Evolutionary conservation across 2,329 filamentous ascomycete genomes (phyloP), one percentile per base, ranked within the genome.

Genomic region (Ceratocystis ficicola): DNA sequence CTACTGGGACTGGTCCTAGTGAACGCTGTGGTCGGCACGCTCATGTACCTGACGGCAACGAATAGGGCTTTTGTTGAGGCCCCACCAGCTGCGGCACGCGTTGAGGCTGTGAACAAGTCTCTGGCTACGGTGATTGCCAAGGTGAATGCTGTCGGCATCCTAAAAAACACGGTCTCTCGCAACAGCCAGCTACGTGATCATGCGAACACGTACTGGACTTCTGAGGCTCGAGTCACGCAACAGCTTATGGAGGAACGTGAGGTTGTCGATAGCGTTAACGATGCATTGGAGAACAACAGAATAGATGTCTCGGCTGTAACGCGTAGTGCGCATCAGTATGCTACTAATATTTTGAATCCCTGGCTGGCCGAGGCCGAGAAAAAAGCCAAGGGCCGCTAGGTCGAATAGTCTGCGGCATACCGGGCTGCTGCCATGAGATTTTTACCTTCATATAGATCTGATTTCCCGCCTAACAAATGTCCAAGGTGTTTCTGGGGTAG

Each of bases 161-260:
- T 95, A 59, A 84, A 87, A 73, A 96, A 96, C 77, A 89, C 90
- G 2, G 82, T 89, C 17, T 79, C 87, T 66, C 78, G 92, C 65
- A 89, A 96, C 75, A 80, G 83, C 69, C 82, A 81, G 55, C 76
- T 96, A 74, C 83, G 91, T 67, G 79, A 75, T 1, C 81, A 82
- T 67, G 81, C 82, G 62, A 82, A 86, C 70, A 81, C 79, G 17
- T 96, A 96, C 76, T 97, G 93, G 93, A 77, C 79, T 8, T 86
- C 87, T 57, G 90, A 96, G 77, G 87, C 84, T 5, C 78, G 82
- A 63, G 74, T 90, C 36, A 90, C 88, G 82, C 78, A 81, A 44
- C 84, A 87, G 71, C 84, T 89, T 28, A 87, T 95, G 81, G 88
- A 91, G 77, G 88, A 93, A 69, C 80, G 84, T 68, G 87, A 89